Conservation (phyloP, 2,329 filamentous ascomycete species). For the Stachybotrys elegans region DNA sequence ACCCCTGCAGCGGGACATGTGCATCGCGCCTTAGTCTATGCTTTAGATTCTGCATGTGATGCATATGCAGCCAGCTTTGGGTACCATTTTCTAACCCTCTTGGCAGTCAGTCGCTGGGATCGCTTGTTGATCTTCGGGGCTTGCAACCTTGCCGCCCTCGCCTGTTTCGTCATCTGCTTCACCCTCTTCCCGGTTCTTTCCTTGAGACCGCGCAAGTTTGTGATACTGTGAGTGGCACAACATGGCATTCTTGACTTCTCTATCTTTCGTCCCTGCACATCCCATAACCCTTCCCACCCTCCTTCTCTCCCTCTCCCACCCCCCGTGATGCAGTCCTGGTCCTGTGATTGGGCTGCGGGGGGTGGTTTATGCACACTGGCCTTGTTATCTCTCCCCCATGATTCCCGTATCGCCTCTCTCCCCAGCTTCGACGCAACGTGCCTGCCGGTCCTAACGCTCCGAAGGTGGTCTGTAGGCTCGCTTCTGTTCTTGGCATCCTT, state of each 20-base stretch:
- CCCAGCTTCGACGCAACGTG: conserved; percentile 4
- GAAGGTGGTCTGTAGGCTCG: conserved; percentile 92
- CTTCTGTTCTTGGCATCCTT: conserved; percentile 86
- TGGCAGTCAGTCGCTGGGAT: conserved; percentile 92
- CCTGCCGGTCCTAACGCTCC: conserved; percentile 18
- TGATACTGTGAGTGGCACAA: conserved; percentile 77
- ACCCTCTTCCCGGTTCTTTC: conserved; percentile 80
- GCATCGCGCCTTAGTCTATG: conserved; percentile 32
- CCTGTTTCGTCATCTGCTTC: conserved; percentile 92
- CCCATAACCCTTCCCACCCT: conserved; percentile 1
- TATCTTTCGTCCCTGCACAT: conserved; percentile 9
- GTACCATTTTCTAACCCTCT: conserved; percentile 28
- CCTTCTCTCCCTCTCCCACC: conserved; percentile 7
- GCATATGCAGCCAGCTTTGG: conserved; percentile 35
- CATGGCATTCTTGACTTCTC: conserved; percentile 7
- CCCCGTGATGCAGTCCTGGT: not conserved
- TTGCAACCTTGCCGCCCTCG: conserved; percentile 83
- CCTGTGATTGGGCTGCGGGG: not conserved
- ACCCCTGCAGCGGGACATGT: conserved; percentile 43
- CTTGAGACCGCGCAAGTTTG: conserved; percentile 85
- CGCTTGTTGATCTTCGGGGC: conserved; percentile 85
- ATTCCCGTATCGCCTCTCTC: conserved; percentile 7
- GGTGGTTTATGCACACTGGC: too few species aligned
- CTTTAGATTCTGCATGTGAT: conserved; percentile 36
- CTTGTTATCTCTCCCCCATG: not conserved